Evolutionary conservation across 78 protist species (phyloP), one percentile per base, ranked within the genome.

Genomic region (Isochrysis galbana): DNA sequence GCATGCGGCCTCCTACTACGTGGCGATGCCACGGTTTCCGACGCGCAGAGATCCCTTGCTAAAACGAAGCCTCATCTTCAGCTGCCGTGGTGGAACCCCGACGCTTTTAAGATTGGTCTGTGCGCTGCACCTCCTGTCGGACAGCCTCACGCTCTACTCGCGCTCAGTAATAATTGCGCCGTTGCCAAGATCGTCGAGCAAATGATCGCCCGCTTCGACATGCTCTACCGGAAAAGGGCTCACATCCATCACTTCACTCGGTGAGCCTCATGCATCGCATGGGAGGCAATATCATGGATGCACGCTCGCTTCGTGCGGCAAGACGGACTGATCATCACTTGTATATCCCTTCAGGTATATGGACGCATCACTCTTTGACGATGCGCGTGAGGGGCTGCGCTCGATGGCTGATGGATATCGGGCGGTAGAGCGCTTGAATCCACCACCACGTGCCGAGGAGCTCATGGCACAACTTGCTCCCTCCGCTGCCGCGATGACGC

Each of bases 21-120:
- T 19, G 97, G 97, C 41, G 84, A 93, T 88, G 93, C 93, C 34
- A 51, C 47, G 34, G 51, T 95, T 11, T 94, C 96, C 22, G 98
- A 96, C 91, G 83, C 95, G 38, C 69, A 89, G 3, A 83, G 96
- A 80, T 92, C 95, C 93, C 78, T 96, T n/a, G 72, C 0, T 45
- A 34, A 77, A 48, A 72, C 88, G 46, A 26, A 36, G 22, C 89
- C 92, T 34, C 34, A 48, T 11, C 47, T 91, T 0, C 7, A 44
- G 14, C 25, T 78, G 69, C 5, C n/a, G 5, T 29, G 2, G 21
- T 91, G 93, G 90, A 91, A 83, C 54, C 69, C 29, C 45, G 92
- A 88, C 89, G 91, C 86, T 34, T 82, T 93, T 82, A 93, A 93
- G 82, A 7, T 83, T 4, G 93, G 95, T 39, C 90, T 83, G 34